Conservation (phyloP, 768 basidiomycete species). For the Mrakia hoshinonis region DNA sequence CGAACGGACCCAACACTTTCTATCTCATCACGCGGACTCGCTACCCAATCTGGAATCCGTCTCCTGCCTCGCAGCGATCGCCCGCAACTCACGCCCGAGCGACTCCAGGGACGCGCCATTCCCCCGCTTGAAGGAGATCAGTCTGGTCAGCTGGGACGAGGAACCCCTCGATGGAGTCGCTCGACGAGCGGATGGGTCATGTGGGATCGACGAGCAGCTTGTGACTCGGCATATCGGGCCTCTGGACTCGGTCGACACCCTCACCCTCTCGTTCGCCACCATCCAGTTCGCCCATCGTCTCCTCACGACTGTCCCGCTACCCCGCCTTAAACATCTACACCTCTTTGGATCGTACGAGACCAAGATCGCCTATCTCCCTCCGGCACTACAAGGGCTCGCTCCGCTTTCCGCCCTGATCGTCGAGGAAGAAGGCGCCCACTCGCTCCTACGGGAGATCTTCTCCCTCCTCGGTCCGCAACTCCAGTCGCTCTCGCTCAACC, state of each 20-base stretch:
- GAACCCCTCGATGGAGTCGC: background rate
- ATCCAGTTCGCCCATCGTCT: no score
- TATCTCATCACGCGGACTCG: no score
- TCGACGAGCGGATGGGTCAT: background rate
- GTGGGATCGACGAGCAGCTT: no score
- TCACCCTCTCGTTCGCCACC: background rate
- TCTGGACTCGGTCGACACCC: no score
- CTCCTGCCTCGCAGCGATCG: background rate
- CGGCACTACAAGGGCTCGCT: background rate
- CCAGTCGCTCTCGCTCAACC: background rate
- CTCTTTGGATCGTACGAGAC: background rate
- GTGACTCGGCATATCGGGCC: no score
- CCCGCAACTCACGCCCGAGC: background rate
- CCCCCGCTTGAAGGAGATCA: background rate
- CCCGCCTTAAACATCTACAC: no score
- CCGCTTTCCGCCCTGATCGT: background rate
- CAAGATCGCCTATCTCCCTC: background rate
- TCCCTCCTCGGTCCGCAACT: background rate
- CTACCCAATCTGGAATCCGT: background rate
- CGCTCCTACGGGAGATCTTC: no score
- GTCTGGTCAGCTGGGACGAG: background rate
- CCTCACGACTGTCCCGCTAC: no score
- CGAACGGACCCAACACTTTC: background rate
- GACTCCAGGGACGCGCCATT: background rate
- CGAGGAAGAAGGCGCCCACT: no score